Conservation (phyloP, 495 filamentous ascomycete species). For the Daldinia vernicosa region DNA sequence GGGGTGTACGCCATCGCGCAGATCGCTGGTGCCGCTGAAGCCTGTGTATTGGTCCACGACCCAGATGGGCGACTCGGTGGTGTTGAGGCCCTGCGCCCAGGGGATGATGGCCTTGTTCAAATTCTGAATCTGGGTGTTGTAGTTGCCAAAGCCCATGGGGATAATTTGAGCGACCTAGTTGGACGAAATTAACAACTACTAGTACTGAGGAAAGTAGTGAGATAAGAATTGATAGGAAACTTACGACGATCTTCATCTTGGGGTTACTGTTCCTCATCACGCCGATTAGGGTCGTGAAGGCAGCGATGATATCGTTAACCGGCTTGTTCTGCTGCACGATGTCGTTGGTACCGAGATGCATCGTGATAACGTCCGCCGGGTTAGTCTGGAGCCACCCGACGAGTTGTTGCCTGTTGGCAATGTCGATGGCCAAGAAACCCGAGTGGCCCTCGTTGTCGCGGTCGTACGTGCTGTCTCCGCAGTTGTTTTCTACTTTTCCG, state of each 20-base stretch:
- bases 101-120: constrained; percentile 59
- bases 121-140: constrained; percentile 51
- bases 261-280: constrained; percentile 59
- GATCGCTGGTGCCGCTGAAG: constrained; percentile 49
- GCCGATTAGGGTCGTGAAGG: constrained; percentile 56
- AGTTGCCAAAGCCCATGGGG: constrained; percentile 52
- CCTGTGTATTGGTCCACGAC: constrained; percentile 62
- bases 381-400: constrained; percentile 59
- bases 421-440: constrained; percentile 60
- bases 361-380: constrained; percentile 60
- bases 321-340: constrained; percentile 57
- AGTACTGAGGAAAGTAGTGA: not conserved
- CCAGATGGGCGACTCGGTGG: constrained; percentile 59
- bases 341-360: constrained; percentile 64
- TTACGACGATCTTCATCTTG: constrained; percentile 61
- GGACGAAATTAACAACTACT: constrained; percentile 3
- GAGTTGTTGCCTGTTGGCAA: constrained; percentile 58
- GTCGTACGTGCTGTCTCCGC: constrained; percentile 53
- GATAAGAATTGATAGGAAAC: constrained; percentile 17
- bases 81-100: constrained; percentile 57
- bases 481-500: constrained; percentile 51
- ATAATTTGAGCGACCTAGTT: constrained; percentile 63
- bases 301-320: constrained; percentile 53
- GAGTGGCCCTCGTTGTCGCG: constrained; percentile 63
- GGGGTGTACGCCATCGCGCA: constrained; percentile 61